Conservation (phyloP, 2,329 filamentous ascomycete genomes). For the Neofusicoccum laricinum region DNA sequence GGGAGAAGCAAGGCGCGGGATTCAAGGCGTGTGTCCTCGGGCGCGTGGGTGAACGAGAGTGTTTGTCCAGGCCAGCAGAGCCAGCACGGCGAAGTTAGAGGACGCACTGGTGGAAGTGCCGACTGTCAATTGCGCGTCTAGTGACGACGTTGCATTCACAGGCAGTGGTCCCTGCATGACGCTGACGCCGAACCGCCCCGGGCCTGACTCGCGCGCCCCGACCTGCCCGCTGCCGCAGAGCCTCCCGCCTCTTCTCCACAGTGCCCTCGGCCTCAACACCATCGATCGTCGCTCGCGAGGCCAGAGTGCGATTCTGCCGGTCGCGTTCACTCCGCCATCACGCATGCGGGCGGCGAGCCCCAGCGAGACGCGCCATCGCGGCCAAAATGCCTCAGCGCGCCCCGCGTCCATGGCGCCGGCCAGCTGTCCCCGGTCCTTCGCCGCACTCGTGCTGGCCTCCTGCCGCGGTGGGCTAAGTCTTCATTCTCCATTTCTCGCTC, state of each 20-base stretch:
- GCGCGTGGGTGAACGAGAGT: neutral
- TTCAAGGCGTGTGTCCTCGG: neutral
- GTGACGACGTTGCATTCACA: constrained; percentile 14
- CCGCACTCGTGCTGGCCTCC: neutral
- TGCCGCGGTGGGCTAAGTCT: neutral
- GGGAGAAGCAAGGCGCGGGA: neutral
- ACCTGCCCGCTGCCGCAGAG: constrained; percentile 7
- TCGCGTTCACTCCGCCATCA: neutral
- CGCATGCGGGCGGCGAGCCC: neutral
- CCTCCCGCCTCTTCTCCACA: constrained; percentile 1
- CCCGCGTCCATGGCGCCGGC: neutral
- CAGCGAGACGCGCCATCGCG: neutral
- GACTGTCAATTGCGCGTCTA: constrained; percentile 11
- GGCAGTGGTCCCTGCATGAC: constrained; percentile 10
- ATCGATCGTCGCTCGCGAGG: neutral
- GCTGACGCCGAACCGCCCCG: neutral
- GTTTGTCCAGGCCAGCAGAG: neutral
- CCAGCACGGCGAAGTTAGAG: neutral
- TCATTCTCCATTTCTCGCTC: neutral
- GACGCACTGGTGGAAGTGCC: neutral
- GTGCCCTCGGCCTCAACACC: neutral
- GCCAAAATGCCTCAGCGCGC: neutral
- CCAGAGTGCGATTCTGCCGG: neutral
- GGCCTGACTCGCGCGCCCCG: neutral
- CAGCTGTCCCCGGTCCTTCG: neutral